These are phyloP conservation scores for Podaxis sp. DNA, from an alignment of 768 basidiomycete species.

Conservation along the genomic window DNA sequence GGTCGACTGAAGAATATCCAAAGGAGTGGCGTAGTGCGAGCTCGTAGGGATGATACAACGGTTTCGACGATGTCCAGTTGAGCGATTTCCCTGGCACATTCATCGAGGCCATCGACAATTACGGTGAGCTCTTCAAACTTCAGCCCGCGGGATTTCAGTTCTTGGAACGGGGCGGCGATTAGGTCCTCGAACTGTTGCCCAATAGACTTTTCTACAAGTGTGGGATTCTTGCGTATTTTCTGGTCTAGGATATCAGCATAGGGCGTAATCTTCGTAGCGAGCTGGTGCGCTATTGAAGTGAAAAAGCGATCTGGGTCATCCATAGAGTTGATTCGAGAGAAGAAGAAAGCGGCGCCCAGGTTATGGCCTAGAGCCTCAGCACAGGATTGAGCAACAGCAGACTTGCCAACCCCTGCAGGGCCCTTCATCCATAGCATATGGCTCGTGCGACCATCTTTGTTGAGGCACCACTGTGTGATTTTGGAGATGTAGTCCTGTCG, in stretches of 20 bases:
- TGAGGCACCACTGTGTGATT: not conserved
- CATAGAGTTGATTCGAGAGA: not conserved
- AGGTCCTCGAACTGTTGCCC: not conserved
- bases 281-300: conserved; percentile 1
- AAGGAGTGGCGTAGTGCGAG: not conserved
- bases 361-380: not conserved
- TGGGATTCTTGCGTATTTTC: not conserved
- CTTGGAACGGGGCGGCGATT: not conserved
- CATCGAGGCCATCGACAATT: conserved; percentile 3
- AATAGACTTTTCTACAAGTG: not conserved
- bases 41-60: not conserved
- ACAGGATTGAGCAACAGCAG: conserved; percentile 3
- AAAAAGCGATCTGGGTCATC: not conserved
- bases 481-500: not conserved
- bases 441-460: not conserved
- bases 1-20: conserved; percentile 5
- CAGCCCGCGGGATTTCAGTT: not conserved
- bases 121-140: not conserved
- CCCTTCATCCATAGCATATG: not conserved
- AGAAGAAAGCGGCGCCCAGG: conserved; percentile 1
- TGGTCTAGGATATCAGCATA: not conserved
- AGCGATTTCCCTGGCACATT: not conserved
- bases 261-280: not conserved
- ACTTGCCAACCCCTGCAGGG: conserved; percentile 3
- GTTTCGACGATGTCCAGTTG: not conserved